Conservation (phyloP, 139 green algal genomes). For the Chlamydomonas sphaeroides region DNA sequence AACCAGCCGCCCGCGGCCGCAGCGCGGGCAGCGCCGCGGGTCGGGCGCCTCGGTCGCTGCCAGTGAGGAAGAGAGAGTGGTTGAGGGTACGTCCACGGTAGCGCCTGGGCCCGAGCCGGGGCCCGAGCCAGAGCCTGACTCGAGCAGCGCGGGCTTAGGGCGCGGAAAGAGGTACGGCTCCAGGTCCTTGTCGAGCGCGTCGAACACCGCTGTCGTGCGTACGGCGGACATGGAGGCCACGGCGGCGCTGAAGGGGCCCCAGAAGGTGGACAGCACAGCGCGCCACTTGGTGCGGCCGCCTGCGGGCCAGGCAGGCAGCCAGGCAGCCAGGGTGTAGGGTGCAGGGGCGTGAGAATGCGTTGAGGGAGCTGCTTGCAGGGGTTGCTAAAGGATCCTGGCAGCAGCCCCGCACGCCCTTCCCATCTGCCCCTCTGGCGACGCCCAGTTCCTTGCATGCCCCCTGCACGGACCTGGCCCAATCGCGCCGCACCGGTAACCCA, state of each 20-base stretch:
- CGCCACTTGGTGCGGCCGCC: conserved; percentile 59
- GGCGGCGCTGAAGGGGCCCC: conserved; percentile 64
- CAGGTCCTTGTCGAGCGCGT: conserved; percentile 67
- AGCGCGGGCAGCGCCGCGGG: conserved; percentile 65
- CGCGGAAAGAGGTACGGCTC: conserved; percentile 57
- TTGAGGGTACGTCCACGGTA: conserved; percentile 2
- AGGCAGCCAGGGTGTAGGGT: too few species aligned
- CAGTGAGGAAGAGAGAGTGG: background rate
- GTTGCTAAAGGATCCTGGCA: too few species aligned
- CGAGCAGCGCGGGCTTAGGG: too few species aligned
- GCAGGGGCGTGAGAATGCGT: too few species aligned
- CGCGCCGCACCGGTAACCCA: too few species aligned
- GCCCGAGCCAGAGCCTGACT: too few species aligned
- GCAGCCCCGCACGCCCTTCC: too few species aligned
- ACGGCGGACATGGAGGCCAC: conserved; percentile 45
- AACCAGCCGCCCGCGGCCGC: conserved; percentile 60
- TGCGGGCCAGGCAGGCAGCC: conserved; percentile 31
- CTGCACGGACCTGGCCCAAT: too few species aligned
- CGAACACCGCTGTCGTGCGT: conserved; percentile 66
- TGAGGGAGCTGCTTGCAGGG: too few species aligned
- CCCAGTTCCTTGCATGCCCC: too few species aligned
- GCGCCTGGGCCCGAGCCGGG: background rate
- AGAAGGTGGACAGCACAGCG: conserved; percentile 74
- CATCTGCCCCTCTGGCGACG: too few species aligned
- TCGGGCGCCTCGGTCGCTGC: conserved; percentile 22